Evolutionary conservation across 2,329 filamentous ascomycete genomes (phyloP).

Genomic region (Pseudogymnoascus sp.): DNA sequence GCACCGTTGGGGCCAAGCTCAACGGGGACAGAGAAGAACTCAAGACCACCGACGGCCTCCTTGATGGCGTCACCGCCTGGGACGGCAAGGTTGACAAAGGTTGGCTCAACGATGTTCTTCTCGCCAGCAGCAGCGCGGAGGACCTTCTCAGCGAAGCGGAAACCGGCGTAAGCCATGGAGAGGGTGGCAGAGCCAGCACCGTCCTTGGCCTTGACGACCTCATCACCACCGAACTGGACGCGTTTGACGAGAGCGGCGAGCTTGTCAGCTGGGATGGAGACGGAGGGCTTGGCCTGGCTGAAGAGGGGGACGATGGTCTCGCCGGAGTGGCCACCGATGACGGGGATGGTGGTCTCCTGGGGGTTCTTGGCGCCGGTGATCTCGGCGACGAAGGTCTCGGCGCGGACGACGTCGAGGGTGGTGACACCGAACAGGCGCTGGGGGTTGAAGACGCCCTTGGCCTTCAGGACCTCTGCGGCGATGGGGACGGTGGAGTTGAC

Average conservation of each 20-base stretch:
- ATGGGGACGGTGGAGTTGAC: conserved; percentile 99
- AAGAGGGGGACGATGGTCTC: conserved; percentile 97
- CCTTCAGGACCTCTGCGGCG: conserved; percentile 92
- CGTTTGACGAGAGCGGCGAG: conserved; percentile 85
- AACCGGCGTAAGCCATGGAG: conserved; percentile 93
- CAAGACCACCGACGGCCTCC: conserved; percentile 69
- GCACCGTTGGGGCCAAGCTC: conserved; percentile 83
- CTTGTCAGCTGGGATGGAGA: conserved; percentile 80
- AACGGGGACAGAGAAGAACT: conserved; percentile 94
- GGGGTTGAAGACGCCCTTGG: conserved; percentile 84
- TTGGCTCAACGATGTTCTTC: conserved; percentile 88
- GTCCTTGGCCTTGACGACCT: conserved; percentile 92
- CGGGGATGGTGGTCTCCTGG: conserved; percentile 74
- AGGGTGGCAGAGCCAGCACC: conserved; percentile 83
- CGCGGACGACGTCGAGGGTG: conserved; percentile 94
- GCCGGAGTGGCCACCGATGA: conserved; percentile 94
- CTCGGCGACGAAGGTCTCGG: conserved; percentile 90
- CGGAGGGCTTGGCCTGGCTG: conserved; percentile 75
- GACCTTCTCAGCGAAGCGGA: conserved; percentile 90
- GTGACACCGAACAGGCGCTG: conserved; percentile 97
- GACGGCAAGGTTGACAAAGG: conserved; percentile 92
- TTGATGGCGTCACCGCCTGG: conserved; percentile 73
- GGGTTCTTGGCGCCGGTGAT: conserved; percentile 76
- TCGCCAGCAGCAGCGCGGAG: conserved; percentile 89
- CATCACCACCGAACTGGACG: conserved; percentile 96